Evolutionary conservation across 2,329 filamentous ascomycete genomes (phyloP).

Genomic region (Pezicula radicicola): DNA sequence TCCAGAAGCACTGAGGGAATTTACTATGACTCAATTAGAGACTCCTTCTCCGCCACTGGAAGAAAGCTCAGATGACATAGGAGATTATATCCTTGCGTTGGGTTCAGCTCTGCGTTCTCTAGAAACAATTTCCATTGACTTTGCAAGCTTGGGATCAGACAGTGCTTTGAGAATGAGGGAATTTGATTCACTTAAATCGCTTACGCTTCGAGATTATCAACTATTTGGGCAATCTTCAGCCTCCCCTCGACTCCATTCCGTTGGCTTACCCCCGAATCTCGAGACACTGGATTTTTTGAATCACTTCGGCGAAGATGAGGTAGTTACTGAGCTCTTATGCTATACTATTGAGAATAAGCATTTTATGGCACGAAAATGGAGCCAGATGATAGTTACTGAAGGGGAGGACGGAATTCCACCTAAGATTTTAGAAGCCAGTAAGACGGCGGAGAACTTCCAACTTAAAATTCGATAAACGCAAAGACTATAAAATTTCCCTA

Average conservation of each 20-base stretch:
- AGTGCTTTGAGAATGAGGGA: conserved; percentile 41
- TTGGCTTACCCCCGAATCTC: conserved; percentile 43
- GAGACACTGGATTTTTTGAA: conserved; percentile 45
- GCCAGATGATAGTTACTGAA: conserved; percentile 34
- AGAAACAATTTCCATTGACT: conserved; percentile 43
- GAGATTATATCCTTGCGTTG: conserved; percentile 44
- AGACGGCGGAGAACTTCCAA: background rate
- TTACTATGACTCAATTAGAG: conserved; percentile 43
- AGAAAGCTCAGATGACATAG: conserved; percentile 43
- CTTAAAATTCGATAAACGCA: background rate
- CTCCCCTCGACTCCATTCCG: conserved; percentile 42
- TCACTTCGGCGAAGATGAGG: conserved; percentile 42
- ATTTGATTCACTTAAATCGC: conserved; percentile 36
- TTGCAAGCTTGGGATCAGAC: conserved; percentile 35
- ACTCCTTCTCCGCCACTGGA: conserved; percentile 39
- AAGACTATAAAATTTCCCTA: background rate
- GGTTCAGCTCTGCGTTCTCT: conserved; percentile 38
- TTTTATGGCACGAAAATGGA: conserved; percentile 34
- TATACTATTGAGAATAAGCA: conserved; percentile 36
- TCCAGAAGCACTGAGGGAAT: conserved; percentile 41
- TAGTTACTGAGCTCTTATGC: conserved; percentile 42
- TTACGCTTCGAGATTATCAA: conserved; percentile 45
- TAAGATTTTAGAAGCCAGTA: conserved; percentile 32
- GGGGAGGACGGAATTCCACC: conserved; percentile 32
- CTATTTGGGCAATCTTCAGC: conserved; percentile 43